Conservation (phyloP, 306 rosid genomes). For the Myrica gale region DNA sequence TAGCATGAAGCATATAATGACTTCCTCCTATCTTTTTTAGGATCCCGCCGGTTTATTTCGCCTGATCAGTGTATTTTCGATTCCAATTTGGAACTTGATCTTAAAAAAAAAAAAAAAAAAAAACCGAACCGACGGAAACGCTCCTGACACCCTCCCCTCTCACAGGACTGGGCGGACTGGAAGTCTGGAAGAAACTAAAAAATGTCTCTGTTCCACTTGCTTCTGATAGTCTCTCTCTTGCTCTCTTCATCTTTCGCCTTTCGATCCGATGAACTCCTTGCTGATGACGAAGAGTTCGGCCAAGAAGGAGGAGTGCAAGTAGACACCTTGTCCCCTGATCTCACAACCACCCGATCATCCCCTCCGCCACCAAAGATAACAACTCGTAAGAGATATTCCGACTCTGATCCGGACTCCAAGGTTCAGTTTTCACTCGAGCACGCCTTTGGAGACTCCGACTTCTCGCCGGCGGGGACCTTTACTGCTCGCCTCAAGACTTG, state of each 20-base stretch:
- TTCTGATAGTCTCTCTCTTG: slow-evolving; percentile 35
- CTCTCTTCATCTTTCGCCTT: slow-evolving; percentile 46
- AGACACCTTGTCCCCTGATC: slow-evolving; percentile 34
- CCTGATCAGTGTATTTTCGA: too few relatives aligned
- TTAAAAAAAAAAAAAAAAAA: too few relatives aligned
- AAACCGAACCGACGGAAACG: too few relatives aligned
- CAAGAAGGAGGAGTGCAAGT: slow-evolving; percentile 62
- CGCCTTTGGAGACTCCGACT: slow-evolving; percentile 85
- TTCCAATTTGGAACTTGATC: too few relatives aligned
- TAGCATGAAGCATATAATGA: too few relatives aligned
- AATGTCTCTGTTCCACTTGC: slow-evolving; percentile 28
- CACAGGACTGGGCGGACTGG: too few relatives aligned
- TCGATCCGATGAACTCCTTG: slow-evolving; percentile 89
- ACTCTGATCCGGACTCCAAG: slow-evolving; percentile 80
- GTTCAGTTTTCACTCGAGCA: slow-evolving; percentile 82
- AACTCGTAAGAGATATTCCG: slow-evolving; percentile 65
- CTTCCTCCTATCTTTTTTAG: too few relatives aligned
- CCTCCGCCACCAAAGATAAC: slow-evolving; percentile 22
- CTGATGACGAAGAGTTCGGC: slow-evolving; percentile 89
- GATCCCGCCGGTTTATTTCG: too few relatives aligned
- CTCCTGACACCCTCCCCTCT: too few relatives aligned
- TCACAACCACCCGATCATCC: slow-evolving; percentile 30
- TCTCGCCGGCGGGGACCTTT: slow-evolving; percentile 74
- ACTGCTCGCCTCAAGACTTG: slow-evolving; percentile 91
- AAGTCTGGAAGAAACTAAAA: neutral